Percentiles rank a stretch among this genome's conserved stretches.
Conservation (phyloP, 2,329 filamentous ascomycete genomes). For the Rhinocladiella similis region DNA sequence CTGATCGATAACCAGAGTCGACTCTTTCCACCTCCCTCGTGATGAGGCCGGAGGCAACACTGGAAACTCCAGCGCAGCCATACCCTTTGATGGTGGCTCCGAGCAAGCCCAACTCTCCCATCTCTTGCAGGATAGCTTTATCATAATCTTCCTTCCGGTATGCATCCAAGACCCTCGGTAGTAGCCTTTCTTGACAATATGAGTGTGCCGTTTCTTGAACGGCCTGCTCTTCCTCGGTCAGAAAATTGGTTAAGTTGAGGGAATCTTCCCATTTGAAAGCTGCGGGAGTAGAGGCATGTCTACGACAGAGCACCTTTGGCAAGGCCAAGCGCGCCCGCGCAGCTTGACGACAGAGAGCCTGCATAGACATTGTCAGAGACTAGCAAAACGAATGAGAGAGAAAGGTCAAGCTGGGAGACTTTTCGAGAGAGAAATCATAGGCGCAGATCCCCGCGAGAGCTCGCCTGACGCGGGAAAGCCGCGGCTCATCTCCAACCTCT, state of each 20-base stretch:
- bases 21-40: constrained; percentile 88
- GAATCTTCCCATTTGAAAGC: constrained; percentile 92
- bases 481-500: not conserved
- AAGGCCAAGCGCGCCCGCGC: constrained; percentile 12
- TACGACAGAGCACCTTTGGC: constrained; percentile 7
- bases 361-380: constrained; percentile 20
- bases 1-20: constrained; percentile 87
- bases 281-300: constrained; percentile 30
- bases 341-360: constrained; percentile 21
- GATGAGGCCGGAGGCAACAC: constrained; percentile 84
- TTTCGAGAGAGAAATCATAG: not conserved
- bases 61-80: constrained; percentile 83
- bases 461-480: not conserved
- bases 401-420: not conserved
- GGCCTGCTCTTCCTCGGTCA: constrained; percentile 87
- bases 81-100: constrained; percentile 86
- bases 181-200: constrained; percentile 88
- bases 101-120: constrained; percentile 87
- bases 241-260: constrained; percentile 68
- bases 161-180: constrained; percentile 82
- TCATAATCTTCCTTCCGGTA: constrained; percentile 88
- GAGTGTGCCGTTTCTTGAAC: constrained; percentile 88
- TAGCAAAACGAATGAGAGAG: not conserved
- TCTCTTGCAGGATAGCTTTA: constrained; percentile 79
- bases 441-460: not conserved